Evolutionary conservation across 768 basidiomycete species (phyloP), one percentile per base, ranked within the genome.

Genomic region (Serendipita sp.): DNA sequence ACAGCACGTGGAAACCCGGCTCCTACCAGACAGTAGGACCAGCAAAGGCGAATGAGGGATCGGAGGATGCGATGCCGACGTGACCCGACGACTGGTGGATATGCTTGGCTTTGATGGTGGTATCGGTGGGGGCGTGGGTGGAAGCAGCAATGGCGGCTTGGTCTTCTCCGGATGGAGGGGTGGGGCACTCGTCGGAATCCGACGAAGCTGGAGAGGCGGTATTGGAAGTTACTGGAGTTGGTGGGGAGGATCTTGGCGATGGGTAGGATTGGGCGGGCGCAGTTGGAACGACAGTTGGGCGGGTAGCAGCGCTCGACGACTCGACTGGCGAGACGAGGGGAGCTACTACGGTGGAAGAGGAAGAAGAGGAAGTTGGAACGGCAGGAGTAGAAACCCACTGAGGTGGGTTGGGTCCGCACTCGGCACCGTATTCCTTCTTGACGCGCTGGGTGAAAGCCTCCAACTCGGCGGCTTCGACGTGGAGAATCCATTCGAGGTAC

Each of bases 401-500:
- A 8, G 56, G 56, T 1, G 67, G 45, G 11, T 45, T 56, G 11
- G 66, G 66, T 2, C 63, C 18, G 30, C 64, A 51, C 24, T 47
- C 32, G n/a, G 72, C 69, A 3, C 71, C 73, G 64, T 73, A 73
- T 60, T 76, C 73, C 34, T 67, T 67, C 66, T 75, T 71, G 47
- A 76, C 70, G 54, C 70, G 67, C 37, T 67, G 68, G 63, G 75
- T 74, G 64, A 77, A 76, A 10, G 71, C 72, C 46, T 66, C 45
- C 32, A 76, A 70, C 67, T 76, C 75, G 44, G 72, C 68, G 24
- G 71, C 72, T 4, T 68, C 68, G 48, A 76, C 71, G 67, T 76
- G 75, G 67, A 78, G 67, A 64, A 74, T 71, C 93, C 92, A 97
- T 72, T 95, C 93, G 48, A 99, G 77, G 71, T 97, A 98, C 15